These are phyloP conservation scores for Cladosporium velox DNA, from an alignment of 2,329 filamentous ascomycete genomes.

Conservation along the genomic window DNA sequence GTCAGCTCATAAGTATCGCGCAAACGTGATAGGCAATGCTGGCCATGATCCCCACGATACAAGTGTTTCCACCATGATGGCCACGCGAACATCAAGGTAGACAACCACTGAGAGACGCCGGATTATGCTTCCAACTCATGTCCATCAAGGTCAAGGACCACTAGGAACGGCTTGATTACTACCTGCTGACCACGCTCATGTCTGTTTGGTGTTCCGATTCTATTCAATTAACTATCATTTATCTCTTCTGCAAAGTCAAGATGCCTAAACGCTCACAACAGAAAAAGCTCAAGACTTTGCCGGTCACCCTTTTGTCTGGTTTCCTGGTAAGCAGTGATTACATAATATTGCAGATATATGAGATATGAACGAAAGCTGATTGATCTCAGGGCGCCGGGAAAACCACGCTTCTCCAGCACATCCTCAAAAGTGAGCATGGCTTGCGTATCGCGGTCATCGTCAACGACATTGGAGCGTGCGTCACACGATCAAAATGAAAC, in stretches of 20 bases:
- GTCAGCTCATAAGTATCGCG: not conserved
- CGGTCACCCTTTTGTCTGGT: conserved; percentile 62
- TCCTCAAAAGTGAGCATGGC: conserved; percentile 67
- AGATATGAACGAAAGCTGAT: not conserved
- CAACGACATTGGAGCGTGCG: conserved; percentile 62
- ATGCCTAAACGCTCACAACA: not conserved
- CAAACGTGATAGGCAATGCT: not conserved
- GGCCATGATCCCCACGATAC: not conserved
- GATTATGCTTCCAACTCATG: not conserved
- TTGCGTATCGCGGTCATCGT: conserved; percentile 71
- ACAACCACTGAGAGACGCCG: conserved; percentile 4
- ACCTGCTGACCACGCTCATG: conserved; percentile 13
- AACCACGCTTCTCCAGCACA: conserved; percentile 69
- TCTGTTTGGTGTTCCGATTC: not conserved
- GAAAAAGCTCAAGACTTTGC: conserved; percentile 43
- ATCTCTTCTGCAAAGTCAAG: not conserved
- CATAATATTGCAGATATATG: not conserved
- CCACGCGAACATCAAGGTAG: conserved; percentile 18
- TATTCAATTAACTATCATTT: not conserved
- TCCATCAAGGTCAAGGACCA: conserved; percentile 18
- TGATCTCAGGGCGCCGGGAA: conserved; percentile 65
- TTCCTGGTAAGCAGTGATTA: conserved; percentile 51
- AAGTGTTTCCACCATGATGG: conserved; percentile 9
- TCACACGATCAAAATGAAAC: not conserved
- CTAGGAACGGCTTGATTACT: conserved; percentile 12